These are phyloP conservation scores for Miscanthus lutarioriparius DNA, from an alignment of 176 grass and related monocot genomes.

Conservation along the genomic window DNA sequence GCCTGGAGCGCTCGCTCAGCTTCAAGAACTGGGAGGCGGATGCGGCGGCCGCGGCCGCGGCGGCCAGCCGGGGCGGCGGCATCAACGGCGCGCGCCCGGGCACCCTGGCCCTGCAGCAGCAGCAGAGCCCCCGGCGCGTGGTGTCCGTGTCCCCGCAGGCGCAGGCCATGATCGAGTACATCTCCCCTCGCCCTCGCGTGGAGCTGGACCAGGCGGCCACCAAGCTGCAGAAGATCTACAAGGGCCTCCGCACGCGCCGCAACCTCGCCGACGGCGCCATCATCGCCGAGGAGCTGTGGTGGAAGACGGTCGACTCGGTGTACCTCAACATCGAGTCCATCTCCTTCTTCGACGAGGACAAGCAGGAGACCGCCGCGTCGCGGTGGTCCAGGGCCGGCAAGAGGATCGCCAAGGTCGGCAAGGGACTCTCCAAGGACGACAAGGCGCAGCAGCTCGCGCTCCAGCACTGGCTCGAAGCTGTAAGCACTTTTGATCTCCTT, in stretches of 20 bases:
- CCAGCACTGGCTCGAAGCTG: slow-evolving; percentile 95
- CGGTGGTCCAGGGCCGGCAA: slow-evolving; percentile 69
- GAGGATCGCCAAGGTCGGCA: slow-evolving; percentile 88
- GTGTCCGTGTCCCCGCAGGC: neutral
- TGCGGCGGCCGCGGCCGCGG: neutral
- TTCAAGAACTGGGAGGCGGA: slow-evolving; percentile 81
- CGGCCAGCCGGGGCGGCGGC: neutral
- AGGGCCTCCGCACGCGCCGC: slow-evolving; percentile 82
- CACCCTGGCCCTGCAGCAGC: slow-evolving; percentile 23
- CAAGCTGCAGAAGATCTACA: slow-evolving; percentile 82
- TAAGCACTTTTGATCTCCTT: neutral
- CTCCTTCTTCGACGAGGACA: slow-evolving; percentile 78
- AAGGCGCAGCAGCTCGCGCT: slow-evolving; percentile 91
- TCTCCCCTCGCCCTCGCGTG: slow-evolving; percentile 56
- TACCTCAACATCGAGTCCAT: slow-evolving; percentile 70
- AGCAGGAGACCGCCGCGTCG: slow-evolving; percentile 76
- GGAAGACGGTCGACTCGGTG: slow-evolving; percentile 79
- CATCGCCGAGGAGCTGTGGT: slow-evolving; percentile 94
- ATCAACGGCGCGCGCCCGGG: slow-evolving; percentile 53
- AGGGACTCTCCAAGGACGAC: slow-evolving; percentile 90
- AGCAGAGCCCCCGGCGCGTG: neutral
- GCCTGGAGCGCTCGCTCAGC: slow-evolving; percentile 69
- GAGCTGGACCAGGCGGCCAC: slow-evolving; percentile 84
- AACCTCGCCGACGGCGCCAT: slow-evolving; percentile 96
- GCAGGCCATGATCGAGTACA: slow-evolving; percentile 43